phyloP scores from a whole-genome alignment of 2,329 filamentous ascomycete species.

The Xylaria sp. region DNA sequence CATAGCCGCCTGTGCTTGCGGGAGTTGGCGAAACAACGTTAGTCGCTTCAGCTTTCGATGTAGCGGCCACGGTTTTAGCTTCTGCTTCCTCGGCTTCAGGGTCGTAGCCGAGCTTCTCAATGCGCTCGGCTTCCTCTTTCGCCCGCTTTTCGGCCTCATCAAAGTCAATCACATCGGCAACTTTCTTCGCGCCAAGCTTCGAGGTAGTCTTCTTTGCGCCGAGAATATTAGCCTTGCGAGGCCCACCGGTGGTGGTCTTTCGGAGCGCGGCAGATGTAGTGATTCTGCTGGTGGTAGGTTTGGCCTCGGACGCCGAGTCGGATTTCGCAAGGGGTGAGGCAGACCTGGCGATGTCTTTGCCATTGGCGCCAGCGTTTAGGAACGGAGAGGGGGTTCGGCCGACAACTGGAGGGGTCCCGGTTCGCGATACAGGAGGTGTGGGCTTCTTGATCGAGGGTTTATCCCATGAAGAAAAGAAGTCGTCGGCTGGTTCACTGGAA shows the following conservation, averaged over 20 bases:
- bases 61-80: constrained; percentile 54
- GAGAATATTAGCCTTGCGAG: constrained; percentile 86
- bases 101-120: constrained; percentile 95
- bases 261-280: constrained; percentile 84
- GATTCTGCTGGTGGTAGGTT: constrained; percentile 74
- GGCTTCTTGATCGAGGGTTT: constrained; percentile 97
- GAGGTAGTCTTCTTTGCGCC: constrained; percentile 79
- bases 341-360: constrained; percentile 78
- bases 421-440: constrained; percentile 91
- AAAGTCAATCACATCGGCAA: constrained; percentile 88
- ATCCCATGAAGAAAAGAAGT: constrained; percentile 99
- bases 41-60: constrained; percentile 59
- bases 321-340: constrained; percentile 81
- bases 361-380: constrained; percentile 78
- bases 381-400: constrained; percentile 91
- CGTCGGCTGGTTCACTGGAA: constrained; percentile 83
- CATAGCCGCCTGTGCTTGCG: constrained; percentile 74
- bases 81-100: constrained; percentile 80
- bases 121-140: constrained; percentile 95
- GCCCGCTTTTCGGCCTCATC: constrained; percentile 97
- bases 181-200: constrained; percentile 96
- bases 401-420: constrained; percentile 82
- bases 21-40: constrained; percentile 79
- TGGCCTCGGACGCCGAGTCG: constrained; percentile 63
- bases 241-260: constrained; percentile 73